Evolutionary conservation across 2,329 filamentous ascomycete genomes (phyloP).

Genomic region (Ceratocystis diversiconidia): DNA sequence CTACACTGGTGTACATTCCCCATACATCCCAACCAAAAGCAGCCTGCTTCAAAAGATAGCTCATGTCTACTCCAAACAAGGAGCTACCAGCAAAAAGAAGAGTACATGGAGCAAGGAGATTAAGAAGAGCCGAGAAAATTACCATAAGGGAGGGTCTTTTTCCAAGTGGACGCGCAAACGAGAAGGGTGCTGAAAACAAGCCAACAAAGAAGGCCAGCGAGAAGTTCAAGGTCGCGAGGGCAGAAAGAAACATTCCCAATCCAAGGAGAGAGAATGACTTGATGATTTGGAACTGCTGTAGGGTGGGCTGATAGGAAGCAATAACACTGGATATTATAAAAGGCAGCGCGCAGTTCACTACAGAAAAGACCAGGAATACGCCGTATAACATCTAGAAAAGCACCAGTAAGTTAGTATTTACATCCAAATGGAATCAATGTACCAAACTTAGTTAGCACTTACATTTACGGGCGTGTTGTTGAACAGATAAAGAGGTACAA

Average conservation of each 20-base stretch:
- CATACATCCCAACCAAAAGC: conserved; percentile 81
- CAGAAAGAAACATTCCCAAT: conserved; percentile 79
- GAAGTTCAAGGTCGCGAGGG: conserved; percentile 92
- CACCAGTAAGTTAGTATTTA: conserved; percentile 6
- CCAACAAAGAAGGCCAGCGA: conserved; percentile 76
- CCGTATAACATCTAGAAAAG: conserved; percentile 39
- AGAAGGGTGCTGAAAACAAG: conserved; percentile 60
- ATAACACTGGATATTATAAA: conserved; percentile 42
- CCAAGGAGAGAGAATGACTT: conserved; percentile 88
- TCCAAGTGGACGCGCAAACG: conserved; percentile 49
- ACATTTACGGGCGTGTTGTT: conserved; percentile 57
- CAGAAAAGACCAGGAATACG: conserved; percentile 44
- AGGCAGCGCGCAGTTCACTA: conserved; percentile 42
- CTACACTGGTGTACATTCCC: conserved; percentile 76
- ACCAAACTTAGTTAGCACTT: conserved; percentile 25
- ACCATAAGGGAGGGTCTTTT: conserved; percentile 30
- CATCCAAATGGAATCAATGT: not conserved
- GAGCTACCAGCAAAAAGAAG: conserved; percentile 36
- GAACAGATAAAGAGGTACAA: conserved; percentile 74
- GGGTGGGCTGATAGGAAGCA: conserved; percentile 37
- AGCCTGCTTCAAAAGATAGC: conserved; percentile 51
- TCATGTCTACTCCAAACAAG: conserved; percentile 31
- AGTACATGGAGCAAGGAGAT: conserved; percentile 47
- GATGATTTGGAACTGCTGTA: conserved; percentile 61
- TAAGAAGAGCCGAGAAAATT: conserved; percentile 32